Conservation (phyloP, 352 stramenopile species). For the Phytophthora citricola region DNA sequence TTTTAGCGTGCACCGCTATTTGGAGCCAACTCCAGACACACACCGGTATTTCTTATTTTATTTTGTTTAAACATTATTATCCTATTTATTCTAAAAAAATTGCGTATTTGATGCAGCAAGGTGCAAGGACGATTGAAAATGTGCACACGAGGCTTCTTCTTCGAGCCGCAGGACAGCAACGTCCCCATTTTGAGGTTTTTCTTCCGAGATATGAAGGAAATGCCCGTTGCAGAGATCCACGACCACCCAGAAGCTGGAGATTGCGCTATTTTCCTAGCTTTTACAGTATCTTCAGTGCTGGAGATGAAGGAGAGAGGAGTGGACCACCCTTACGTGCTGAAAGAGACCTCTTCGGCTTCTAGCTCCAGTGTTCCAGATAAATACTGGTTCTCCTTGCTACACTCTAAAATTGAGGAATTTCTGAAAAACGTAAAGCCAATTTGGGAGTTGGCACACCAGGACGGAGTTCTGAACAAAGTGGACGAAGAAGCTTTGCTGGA, state of each 20-base stretch:
- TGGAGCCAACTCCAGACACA: slow-evolving; percentile 58
- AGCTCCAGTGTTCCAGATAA: slow-evolving; percentile 41
- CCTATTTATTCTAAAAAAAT: slow-evolving; percentile 1
- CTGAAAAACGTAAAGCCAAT: slow-evolving; percentile 72
- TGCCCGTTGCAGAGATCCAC: slow-evolving; percentile 66
- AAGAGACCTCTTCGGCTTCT: slow-evolving; percentile 40
- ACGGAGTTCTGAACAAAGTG: slow-evolving; percentile 83
- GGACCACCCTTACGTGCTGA: slow-evolving; percentile 81
- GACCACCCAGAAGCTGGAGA: slow-evolving; percentile 42
- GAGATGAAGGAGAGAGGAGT: slow-evolving; percentile 91
- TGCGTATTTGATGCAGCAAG: slow-evolving; percentile 51
- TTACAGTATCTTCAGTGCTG: slow-evolving; percentile 59
- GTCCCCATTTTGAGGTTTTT: slow-evolving; percentile 87
- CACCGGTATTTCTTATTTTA: slow-evolving; percentile 47
- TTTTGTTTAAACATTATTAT: slow-evolving; percentile 1
- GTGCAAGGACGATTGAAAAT: slow-evolving; percentile 86
- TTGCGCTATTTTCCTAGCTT: slow-evolving; percentile 72
- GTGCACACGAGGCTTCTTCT: slow-evolving; percentile 92
- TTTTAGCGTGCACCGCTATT: slow-evolving; percentile 84
- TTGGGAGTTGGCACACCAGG: slow-evolving; percentile 68
- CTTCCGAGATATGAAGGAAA: slow-evolving; percentile 83
- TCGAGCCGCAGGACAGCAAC: slow-evolving; percentile 89
- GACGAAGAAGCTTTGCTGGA: slow-evolving; percentile 84
- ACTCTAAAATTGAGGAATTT: slow-evolving; percentile 87
- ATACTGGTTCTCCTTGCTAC: slow-evolving; percentile 84